Conservation (phyloP, 805 yeast species). For the Clavispora vitiphila region DNA sequence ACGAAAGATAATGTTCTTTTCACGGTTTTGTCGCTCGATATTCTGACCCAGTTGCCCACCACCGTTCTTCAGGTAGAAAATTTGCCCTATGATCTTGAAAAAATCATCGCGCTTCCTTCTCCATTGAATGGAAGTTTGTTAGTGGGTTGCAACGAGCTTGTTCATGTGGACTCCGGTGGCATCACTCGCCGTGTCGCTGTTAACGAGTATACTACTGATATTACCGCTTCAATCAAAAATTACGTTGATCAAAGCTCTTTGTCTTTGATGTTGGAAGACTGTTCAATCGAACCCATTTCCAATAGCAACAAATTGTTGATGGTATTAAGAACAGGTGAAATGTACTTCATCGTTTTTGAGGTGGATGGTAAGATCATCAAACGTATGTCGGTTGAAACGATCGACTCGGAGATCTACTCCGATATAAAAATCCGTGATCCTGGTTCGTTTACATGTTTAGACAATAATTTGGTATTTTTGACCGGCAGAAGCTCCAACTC, state of each 20-base stretch:
- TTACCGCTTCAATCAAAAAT: conserved; percentile 31
- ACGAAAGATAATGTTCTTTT: conserved; percentile 59
- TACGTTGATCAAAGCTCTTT: conserved; percentile 46
- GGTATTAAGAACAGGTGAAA: conserved; percentile 28
- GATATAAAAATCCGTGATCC: conserved; percentile 36
- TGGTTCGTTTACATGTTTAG: conserved; percentile 37
- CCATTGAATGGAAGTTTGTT: conserved; percentile 68
- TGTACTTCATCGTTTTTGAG: conserved; percentile 31
- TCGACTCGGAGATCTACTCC: conserved; percentile 22
- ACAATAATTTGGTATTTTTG: conserved; percentile 46
- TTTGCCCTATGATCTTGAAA: conserved; percentile 71
- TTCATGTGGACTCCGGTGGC: conserved; percentile 79
- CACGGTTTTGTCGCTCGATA: conserved; percentile 64
- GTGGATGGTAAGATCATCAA: conserved; percentile 41
- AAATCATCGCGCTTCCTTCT: conserved; percentile 55
- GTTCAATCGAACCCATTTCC: conserved; percentile 33
- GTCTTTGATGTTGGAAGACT: conserved; percentile 52
- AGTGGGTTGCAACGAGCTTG: conserved; percentile 70
- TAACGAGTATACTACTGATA: conserved; percentile 45
- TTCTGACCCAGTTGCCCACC: conserved; percentile 53
- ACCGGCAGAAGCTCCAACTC: conserved; percentile 60
- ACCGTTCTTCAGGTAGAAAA: conserved; percentile 59
- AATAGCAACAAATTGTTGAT: conserved; percentile 31
- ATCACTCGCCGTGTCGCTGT: conserved; percentile 58
- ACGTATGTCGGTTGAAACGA: conserved; percentile 25